phyloP scores from a whole-genome alignment of 164 flowering plant genomes.

The Chimonanthus salicifolius region DNA sequence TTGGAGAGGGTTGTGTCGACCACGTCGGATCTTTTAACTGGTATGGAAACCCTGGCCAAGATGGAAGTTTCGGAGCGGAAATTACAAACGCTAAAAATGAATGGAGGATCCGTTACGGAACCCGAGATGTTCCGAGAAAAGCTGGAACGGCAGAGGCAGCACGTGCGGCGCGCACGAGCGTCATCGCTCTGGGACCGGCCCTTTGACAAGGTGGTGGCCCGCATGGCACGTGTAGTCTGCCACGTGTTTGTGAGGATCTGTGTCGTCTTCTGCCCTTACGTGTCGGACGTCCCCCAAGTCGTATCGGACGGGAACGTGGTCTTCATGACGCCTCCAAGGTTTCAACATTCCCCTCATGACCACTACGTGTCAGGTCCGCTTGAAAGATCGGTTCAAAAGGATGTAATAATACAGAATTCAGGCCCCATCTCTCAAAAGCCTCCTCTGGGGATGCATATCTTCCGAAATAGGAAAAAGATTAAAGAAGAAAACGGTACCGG shows the following conservation, averaged over 20 bases:
- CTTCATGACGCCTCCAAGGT: conserved; percentile 1
- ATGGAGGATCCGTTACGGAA: conserved; percentile 10
- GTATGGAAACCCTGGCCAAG: conserved; percentile 35
- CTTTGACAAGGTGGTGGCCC: conserved; percentile 43
- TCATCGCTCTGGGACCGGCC: conserved; percentile 57
- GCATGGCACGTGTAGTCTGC: conserved; percentile 47
- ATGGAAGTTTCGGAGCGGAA: conserved; percentile 49
- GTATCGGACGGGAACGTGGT: conserved; percentile 4
- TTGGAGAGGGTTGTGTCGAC: conserved; percentile 46
- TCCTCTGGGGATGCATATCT: background rate
- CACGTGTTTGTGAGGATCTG: conserved; percentile 47
- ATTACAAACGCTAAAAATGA: conserved; percentile 29
- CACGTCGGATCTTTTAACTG: conserved; percentile 38
- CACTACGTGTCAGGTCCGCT: background rate
- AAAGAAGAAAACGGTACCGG: too few relatives aligned
- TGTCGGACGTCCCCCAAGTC: conserved; percentile 24
- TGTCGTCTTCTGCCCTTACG: conserved; percentile 44
- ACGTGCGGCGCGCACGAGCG: conserved; percentile 35
- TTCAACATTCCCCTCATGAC: background rate
- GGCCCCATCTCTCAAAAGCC: conserved; percentile 26
- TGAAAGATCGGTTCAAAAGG: background rate
- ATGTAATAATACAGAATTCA: conserved; percentile 12
- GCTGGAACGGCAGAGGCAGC: conserved; percentile 32
- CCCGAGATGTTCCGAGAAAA: conserved; percentile 37
- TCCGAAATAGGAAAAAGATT: background rate